Conservation (phyloP, 1,284 basidiomycete species). For the Tilletia indica region DNA sequence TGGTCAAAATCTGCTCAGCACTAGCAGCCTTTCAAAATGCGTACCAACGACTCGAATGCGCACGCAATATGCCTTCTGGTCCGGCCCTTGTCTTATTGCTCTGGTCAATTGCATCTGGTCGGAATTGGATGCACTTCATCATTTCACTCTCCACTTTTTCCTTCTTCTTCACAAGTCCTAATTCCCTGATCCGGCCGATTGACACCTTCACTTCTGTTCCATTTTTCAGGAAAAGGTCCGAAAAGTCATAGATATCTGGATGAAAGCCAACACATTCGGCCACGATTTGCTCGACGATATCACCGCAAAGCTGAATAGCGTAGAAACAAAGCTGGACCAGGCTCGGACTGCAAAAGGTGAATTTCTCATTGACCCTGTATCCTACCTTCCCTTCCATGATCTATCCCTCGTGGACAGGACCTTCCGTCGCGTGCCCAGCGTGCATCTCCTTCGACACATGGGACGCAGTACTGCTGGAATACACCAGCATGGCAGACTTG, state of each 20-base stretch:
- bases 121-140: too few relatives aligned
- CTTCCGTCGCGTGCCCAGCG: not conserved
- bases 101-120: too few relatives aligned
- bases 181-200: not conserved
- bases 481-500: too few relatives aligned
- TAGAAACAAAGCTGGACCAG: not conserved
- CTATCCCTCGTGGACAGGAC: not conserved
- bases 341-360: constrained; percentile 6
- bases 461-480: too few relatives aligned
- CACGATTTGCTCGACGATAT: constrained; percentile 23
- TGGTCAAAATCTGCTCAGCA: too few relatives aligned
- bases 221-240: constrained; percentile 36
- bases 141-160: too few relatives aligned
- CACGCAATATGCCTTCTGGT: too few relatives aligned
- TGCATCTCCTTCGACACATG: too few relatives aligned
- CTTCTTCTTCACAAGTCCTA: not conserved
- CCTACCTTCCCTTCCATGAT: not conserved
- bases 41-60: too few relatives aligned
- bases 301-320: constrained; percentile 11
- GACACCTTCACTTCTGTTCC: not conserved
- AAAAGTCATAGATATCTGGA: constrained; percentile 46
- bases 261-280: constrained; percentile 34
- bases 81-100: too few relatives aligned
- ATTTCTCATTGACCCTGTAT: not conserved
- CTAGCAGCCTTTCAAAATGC: too few relatives aligned